Base-by-base conservation (phyloP, 352 stramenopile genomes). In the Elongisporangium anandrum region DNA sequence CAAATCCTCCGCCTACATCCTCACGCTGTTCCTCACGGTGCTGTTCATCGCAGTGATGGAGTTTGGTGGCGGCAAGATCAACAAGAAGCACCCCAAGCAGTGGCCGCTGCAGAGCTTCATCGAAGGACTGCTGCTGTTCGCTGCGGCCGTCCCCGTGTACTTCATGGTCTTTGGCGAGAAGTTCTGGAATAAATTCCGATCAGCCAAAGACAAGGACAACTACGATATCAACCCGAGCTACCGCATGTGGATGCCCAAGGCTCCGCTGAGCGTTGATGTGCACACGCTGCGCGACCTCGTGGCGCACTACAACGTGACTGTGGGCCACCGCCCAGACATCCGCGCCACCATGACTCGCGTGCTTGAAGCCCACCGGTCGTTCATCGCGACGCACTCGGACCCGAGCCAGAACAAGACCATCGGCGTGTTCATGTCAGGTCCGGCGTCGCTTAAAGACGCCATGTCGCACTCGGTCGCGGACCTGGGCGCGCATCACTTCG, bases 41-140 rank as follows among this genome's bases (percentile, higher is more conserved):
- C 59, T 73, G 22, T 38, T 71, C 50, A 60, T 59, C 2, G 53
- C 56, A 20, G 51, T 47, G 15, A 45, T 76, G 15, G 65, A 71
- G 39, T 74, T 61, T 26, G 63, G 61, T 20, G 63, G 69, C 41
- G 69, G 69, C 5, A 47, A 63, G 12, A 60, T 75, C 39, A 61
- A 65, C 45, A 34, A 65, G 4, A 26, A 59, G 15, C 60, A 69
- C 54, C 60, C 70, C n/a, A 60, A 77, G 56, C 68, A 70, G 52
- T 77, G 70, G 70, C 63, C 64, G 26, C 1, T 70, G 26, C 60
- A 77, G 61, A 60, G 66, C 66, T 22, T 66, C n/a, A 50, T 63
- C 13, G 66, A 77, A 39, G 57, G 64, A 49, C 50, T 63, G 9
- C 58, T 73, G 17, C 51, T 77, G 45, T 70, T 70, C 26, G 39